Conservation (phyloP, 495 filamentous ascomycete genomes). For the Penicillium cinerascens region DNA sequence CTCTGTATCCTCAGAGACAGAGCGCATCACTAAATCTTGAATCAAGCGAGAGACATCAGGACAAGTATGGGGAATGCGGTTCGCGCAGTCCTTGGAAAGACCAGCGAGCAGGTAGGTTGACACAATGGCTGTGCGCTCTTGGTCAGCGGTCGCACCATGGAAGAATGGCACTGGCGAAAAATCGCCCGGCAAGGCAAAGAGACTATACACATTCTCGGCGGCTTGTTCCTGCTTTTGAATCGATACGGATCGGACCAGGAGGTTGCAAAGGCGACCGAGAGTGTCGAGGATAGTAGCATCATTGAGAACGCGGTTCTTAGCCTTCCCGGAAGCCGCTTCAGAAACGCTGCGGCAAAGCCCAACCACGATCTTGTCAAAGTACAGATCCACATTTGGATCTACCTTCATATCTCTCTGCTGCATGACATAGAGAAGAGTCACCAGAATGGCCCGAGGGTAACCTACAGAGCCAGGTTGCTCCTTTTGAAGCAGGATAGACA, state of each 20-base stretch:
- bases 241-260: conserved; percentile 55
- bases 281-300: conserved; percentile 57
- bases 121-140: conserved; percentile 52
- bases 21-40: conserved; percentile 38
- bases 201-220: conserved; percentile 53
- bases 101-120: conserved; percentile 62
- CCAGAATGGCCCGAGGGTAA: conserved; percentile 59
- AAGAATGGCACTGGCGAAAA: conserved; percentile 42
- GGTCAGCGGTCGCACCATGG: conserved; percentile 28
- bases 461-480: conserved; percentile 43
- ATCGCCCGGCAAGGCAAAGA: conserved; percentile 42
- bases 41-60: conserved; percentile 37
- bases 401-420: conserved; percentile 48
- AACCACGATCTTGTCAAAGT: conserved; percentile 60
- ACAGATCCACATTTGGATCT: conserved; percentile 49
- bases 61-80: conserved; percentile 29
- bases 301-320: conserved; percentile 43
- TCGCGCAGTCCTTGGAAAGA: conserved; percentile 39
- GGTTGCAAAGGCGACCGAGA: conserved; percentile 59
- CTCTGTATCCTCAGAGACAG: conserved; percentile 26
- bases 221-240: conserved; percentile 52
- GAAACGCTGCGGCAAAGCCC: conserved; percentile 45
- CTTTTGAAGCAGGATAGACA: conserved; percentile 56
- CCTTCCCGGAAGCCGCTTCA: conserved; percentile 36
- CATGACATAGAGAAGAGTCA: conserved; percentile 64